Percentiles rank a stretch among this genome's conserved stretches.
Conservation (phyloP, 495 filamentous ascomycete genomes). For the Penicillium canescens region DNA sequence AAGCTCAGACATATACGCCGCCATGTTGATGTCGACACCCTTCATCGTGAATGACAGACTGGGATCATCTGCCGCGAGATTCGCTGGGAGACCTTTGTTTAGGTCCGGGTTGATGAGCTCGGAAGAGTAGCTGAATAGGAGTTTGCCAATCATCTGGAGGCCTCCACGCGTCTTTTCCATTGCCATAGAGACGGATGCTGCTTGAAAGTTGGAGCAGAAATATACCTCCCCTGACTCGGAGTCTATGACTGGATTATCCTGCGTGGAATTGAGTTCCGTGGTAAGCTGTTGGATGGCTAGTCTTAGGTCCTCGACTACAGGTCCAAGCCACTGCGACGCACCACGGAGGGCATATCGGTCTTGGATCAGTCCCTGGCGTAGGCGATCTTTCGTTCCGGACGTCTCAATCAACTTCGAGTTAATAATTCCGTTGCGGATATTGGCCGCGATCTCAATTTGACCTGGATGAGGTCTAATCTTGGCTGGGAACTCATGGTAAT, state of each 20-base stretch:
- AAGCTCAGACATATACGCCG: constrained; percentile 60
- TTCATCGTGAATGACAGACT: constrained; percentile 56
- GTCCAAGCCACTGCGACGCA: constrained; percentile 65
- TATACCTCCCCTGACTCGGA: constrained; percentile 32
- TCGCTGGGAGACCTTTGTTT: constrained; percentile 59
- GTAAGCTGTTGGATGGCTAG: constrained; percentile 54
- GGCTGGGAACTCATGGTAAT: constrained; percentile 60
- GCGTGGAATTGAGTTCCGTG: constrained; percentile 60
- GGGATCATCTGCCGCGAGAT: constrained; percentile 56
- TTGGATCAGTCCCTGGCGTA: constrained; percentile 45
- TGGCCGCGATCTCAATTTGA: constrained; percentile 54
- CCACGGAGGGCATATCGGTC: constrained; percentile 63
- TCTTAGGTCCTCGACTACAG: constrained; percentile 58
- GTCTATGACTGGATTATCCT: constrained; percentile 63
- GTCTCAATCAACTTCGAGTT: constrained; percentile 26
- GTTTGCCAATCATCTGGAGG: constrained; percentile 56
- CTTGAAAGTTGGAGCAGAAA: constrained; percentile 66
- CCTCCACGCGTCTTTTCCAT: constrained; percentile 62
- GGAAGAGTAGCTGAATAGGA: constrained; percentile 56
- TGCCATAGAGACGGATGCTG: constrained; percentile 55
- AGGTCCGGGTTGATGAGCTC: constrained; percentile 58
- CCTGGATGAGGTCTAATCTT: constrained; percentile 56
- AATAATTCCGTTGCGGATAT: constrained; percentile 51
- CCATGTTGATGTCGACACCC: constrained; percentile 64
- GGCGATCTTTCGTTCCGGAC: constrained; percentile 15